Evolutionary conservation across 306 rosid species (phyloP).

Genomic region (Quercus bicolor): DNA sequence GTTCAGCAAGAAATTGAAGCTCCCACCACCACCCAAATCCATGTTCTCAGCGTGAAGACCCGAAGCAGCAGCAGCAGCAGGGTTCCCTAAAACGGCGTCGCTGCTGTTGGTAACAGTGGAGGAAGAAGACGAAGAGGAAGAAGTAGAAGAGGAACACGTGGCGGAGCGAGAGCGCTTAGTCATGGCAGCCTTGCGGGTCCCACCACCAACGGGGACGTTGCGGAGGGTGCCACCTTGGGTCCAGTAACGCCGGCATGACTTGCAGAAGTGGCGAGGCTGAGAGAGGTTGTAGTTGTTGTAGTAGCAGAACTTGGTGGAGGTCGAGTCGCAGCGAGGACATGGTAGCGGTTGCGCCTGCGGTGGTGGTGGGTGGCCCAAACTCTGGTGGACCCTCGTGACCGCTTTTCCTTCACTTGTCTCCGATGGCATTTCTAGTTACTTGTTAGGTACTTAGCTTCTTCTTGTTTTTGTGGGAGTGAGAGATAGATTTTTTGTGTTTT

Average conservation of each 20-base stretch:
- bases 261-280: constrained; percentile 64
- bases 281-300: constrained; percentile 60
- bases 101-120: constrained; percentile 21
- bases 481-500: too few relatives aligned
- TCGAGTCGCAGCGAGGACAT: constrained; percentile 54
- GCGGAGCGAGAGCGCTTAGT: constrained; percentile 32
- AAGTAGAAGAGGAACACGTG: background rate
- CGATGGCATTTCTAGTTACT: constrained; percentile 28
- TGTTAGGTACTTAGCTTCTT: too few relatives aligned
- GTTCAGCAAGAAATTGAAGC: constrained; percentile 27
- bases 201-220: constrained; percentile 53
- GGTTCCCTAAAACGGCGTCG: background rate
- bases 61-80: background rate
- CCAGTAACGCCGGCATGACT: constrained; percentile 59
- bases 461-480: too few relatives aligned
- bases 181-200: constrained; percentile 41
- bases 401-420: constrained; percentile 2
- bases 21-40: background rate
- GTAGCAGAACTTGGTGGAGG: constrained; percentile 54
- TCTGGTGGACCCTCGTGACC: background rate
- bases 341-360: constrained; percentile 30
- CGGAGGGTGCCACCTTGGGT: constrained; percentile 57
- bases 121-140: constrained; percentile 11
- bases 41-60: background rate
- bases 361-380: constrained; percentile 30